Evolutionary conservation across 306 rosid genomes (phyloP).

Genomic region (Erythrophleum fordii): DNA sequence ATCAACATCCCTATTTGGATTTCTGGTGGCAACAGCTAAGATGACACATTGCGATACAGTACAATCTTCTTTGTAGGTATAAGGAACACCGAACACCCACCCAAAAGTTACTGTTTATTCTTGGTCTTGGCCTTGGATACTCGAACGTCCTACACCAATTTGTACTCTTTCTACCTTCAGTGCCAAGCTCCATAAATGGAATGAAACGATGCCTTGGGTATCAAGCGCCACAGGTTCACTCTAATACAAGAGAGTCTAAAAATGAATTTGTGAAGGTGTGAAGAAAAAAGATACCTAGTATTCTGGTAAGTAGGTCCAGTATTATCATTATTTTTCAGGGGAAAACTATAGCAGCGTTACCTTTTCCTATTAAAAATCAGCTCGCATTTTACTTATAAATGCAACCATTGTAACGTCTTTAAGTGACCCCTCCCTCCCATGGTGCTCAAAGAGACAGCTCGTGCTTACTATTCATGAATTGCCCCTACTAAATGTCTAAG

Average conservation of each 20-base stretch:
- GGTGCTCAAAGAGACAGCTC: conserved; percentile 15
- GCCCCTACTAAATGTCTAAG: background rate
- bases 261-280: no score
- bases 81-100: background rate
- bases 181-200: no score
- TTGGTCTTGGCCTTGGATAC: background rate
- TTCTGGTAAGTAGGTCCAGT: no score
- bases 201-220: no score
- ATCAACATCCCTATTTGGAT: background rate
- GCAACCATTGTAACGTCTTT: background rate
- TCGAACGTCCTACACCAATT: no score
- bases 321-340: background rate
- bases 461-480: conserved; percentile 30
- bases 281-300: no score
- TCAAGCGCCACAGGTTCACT: no score
- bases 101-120: background rate
- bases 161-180: no score
- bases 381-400: background rate
- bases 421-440: background rate
- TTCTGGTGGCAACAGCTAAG: background rate
- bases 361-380: background rate
- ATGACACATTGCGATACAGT: background rate
- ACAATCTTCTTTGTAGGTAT: background rate
- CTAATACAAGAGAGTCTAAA: no score
- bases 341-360: background rate